Percentiles rank a stretch among this genome's conserved stretches.
phyloP scores from a whole-genome alignment of 495 filamentous ascomycete species.

The Apiosordaria backusii region DNA sequence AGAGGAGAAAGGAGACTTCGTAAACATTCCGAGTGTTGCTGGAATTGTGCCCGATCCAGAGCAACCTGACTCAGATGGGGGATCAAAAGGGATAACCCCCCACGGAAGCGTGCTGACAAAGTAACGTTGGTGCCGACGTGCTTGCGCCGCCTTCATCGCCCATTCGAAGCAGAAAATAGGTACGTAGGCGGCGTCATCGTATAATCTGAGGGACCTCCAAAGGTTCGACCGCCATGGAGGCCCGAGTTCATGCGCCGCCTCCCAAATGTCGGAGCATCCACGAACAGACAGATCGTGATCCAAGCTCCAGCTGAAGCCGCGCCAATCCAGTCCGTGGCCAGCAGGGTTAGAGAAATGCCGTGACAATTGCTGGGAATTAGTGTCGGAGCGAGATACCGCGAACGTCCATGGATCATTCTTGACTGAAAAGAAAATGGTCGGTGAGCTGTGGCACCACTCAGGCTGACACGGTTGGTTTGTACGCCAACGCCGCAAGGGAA shows the following conservation, averaged over 20 bases:
- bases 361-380: background rate
- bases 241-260: background rate
- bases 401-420: background rate
- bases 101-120: background rate
- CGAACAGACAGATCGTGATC: background rate
- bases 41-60: background rate
- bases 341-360: background rate
- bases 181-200: background rate
- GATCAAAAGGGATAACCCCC: background rate
- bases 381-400: background rate
- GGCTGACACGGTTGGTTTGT: background rate
- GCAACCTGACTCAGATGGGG: background rate
- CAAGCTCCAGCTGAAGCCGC: background rate
- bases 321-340: background rate
- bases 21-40: background rate
- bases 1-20: background rate
- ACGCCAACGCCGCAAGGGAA: background rate
- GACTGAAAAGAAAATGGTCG: background rate
- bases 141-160: slow-evolving; percentile 10
- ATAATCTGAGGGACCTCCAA: background rate
- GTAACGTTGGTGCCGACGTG: background rate
- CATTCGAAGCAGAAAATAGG: background rate
- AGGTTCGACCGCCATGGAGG: background rate
- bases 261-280: background rate
- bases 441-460: background rate